Base-by-base conservation (phyloP, 2,329 filamentous ascomycete species). In the Pseudogymnoascus destructans region DNA sequence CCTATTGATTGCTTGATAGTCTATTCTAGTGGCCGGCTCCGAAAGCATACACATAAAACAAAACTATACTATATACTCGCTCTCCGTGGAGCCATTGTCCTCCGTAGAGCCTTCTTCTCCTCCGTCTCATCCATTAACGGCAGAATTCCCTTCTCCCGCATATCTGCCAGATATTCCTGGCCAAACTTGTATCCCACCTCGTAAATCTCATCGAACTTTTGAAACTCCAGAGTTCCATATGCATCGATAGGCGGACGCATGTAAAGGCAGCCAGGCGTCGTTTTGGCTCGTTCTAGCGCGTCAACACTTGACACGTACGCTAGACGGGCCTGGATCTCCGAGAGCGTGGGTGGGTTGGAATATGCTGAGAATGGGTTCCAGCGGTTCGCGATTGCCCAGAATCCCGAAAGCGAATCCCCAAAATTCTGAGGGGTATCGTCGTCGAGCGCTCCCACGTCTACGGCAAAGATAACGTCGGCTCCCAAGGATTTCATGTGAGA, bases 201-300 rank as follows among this genome's bases (percentile, higher is more conserved):
- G 67, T 95, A 95, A 58, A 98, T 92, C 76, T 98, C 95, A 67
- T 97, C 92, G 71, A 98, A 98, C 71, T 95, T 96, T 61, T 84
- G 88, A 75, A 98, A 98, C 60, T 98, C 93, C 27, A 98, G 75
- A 1, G 93, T 98, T 3, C 91, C 93, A 66, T 95, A 98, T 1
- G 82, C 79, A 68, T 97, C 93, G 62, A 98, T 87, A 0, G 93
- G 93, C 3, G 95, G 95, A 0, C 93, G 82, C 89, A 98, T 95
- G 71, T 98, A 98, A 57, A 95, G 78, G 71, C 92, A 97, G 0
- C 93, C 93, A 0, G 89, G 83, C 67, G 87, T 92, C 3, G 79
- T 86, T 77, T 98, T 98, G 21, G 93, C 93, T 35, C 91, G 80
- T 71, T 98, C 93, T 23, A 98, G 77, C 23, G 93, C 93, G 70